Evolutionary conservation across 129 eudicot species (phyloP), one percentile per base, ranked within the genome.

Genomic region (Helichrysum umbraculigerum): DNA sequence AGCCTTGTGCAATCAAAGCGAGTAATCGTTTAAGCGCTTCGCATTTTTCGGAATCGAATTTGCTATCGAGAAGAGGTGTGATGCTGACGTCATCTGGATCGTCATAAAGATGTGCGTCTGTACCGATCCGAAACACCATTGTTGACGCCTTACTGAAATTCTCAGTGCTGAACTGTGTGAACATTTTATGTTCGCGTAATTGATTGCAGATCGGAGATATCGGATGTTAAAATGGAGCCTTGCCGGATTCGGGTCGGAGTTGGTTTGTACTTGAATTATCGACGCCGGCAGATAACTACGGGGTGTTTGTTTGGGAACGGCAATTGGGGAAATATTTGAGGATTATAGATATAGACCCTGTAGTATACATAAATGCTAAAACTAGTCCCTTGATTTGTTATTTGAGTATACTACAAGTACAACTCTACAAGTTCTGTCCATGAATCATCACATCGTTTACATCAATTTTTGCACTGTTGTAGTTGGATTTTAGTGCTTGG

Each of bases 1-100:
- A 60, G 60, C 99, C 99, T 78, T 95, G 99, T 19, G 99, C 99
- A 70, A 95, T 95, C 76, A 95, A 88, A 61, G 99, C 99, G 73
- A 95, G 96, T 21, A 95, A 85, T 20, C 99, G 87, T 79, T 95
- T 95, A 73, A 95, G 96, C 56, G 96, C 99, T 80, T 95, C 99
- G 83, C 97, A 89, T 67, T 87, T 95, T 76, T 95, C 99, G 15
- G 97, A 87, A 74, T 95, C 96, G 87, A 86, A 95, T 86, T 86
- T 87, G 85, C 99, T 95, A 78, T 91, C 99, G 33, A 95, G 88
- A 10, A 95, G 90, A 8, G 99, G 96, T 4, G 87, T 82, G 37
- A 95, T 87, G 73, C 83, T 91, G 83, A 91, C 99, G 67, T 95
- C 99, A 28, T 95, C 99, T 0, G 97, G 99, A 81, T 91, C 97